phyloP scores from a whole-genome alignment of 192 early-diverging fungal genomes.

The Backusella australiensis region DNA sequence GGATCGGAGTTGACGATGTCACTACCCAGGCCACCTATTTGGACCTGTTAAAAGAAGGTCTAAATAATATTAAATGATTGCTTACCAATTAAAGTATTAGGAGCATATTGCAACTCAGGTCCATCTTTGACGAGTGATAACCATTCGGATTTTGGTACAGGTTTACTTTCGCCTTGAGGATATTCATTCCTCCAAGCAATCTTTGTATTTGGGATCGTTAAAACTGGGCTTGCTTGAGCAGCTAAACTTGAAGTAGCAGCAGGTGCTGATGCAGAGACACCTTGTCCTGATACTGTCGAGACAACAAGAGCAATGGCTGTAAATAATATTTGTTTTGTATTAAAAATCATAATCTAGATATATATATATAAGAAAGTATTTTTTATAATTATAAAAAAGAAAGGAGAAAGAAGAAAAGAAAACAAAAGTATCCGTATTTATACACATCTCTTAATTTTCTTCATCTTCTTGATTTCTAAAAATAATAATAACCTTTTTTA shows the following conservation, averaged over 20 bases:
- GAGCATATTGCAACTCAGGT: conserved; percentile 36
- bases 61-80: not conserved
- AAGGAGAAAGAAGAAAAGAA: not conserved
- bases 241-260: not conserved
- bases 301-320: conserved; percentile 13
- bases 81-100: conserved; percentile 28
- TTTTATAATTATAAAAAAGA: not conserved
- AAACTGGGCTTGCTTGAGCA: not conserved
- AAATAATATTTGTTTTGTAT: not conserved
- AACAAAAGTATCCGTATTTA: not conserved
- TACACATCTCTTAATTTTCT: not conserved
- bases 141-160: conserved; percentile 38
- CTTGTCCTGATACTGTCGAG: not conserved
- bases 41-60: not conserved
- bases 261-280: not conserved
- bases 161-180: conserved; percentile 33
- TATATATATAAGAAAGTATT: not conserved
- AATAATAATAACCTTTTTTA: not conserved
- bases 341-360: conserved; percentile 7
- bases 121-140: conserved; percentile 31
- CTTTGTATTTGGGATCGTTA: conserved; percentile 18
- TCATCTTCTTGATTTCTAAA: conserved; percentile 2
- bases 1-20: conserved; percentile 19
- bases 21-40: not conserved
- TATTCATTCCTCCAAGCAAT: conserved; percentile 35